Percentiles rank a stretch among this genome's conserved stretches.
These are phyloP conservation scores for Hypoxylon subgilvum DNA, from an alignment of 495 filamentous ascomycete species.

Conservation along the genomic window DNA sequence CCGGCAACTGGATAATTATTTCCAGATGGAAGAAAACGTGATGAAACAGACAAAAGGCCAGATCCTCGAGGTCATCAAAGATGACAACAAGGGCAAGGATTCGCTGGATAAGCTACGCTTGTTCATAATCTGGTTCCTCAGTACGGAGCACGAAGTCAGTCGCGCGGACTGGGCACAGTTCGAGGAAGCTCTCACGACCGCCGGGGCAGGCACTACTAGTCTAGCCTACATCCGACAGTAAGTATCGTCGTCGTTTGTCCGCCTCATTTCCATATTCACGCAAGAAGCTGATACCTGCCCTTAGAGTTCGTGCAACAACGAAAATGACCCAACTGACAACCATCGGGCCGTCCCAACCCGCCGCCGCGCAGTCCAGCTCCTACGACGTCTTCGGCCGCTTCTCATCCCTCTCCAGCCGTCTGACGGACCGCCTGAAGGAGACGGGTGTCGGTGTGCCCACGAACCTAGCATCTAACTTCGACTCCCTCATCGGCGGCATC, in stretches of 20 bases:
- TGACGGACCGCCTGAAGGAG: slow-evolving; percentile 93
- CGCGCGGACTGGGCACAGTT: slow-evolving; percentile 84
- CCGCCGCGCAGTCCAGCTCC: slow-evolving; percentile 58
- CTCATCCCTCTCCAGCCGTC: slow-evolving; percentile 81
- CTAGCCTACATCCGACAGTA: slow-evolving; percentile 85
- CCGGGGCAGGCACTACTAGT: slow-evolving; percentile 74
- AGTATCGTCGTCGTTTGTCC: slow-evolving; percentile 35
- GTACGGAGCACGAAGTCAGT: slow-evolving; percentile 86
- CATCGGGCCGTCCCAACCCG: slow-evolving; percentile 66
- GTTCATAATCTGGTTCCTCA: slow-evolving; percentile 98
- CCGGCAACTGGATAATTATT: slow-evolving; percentile 93
- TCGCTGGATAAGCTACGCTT: slow-evolving; percentile 86
- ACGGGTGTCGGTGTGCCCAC: slow-evolving; percentile 66
- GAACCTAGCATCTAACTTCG: slow-evolving; percentile 82
- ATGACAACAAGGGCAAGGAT: slow-evolving; percentile 78
- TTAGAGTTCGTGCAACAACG: slow-evolving; percentile 88
- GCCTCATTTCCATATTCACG: background rate
- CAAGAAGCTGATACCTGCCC: slow-evolving; percentile 39
- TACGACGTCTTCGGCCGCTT: slow-evolving; percentile 88
- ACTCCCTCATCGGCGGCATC: slow-evolving; percentile 94
- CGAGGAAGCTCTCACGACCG: slow-evolving; percentile 79
- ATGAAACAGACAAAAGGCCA: slow-evolving; percentile 90
- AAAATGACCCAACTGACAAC: slow-evolving; percentile 99
- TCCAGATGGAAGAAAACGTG: slow-evolving; percentile 92
- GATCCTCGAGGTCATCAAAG: slow-evolving; percentile 85